Evolutionary conservation across 495 filamentous ascomycete genomes (phyloP), one percentile per base, ranked within the genome.

Genomic region (Lophiostoma macrostomum): DNA sequence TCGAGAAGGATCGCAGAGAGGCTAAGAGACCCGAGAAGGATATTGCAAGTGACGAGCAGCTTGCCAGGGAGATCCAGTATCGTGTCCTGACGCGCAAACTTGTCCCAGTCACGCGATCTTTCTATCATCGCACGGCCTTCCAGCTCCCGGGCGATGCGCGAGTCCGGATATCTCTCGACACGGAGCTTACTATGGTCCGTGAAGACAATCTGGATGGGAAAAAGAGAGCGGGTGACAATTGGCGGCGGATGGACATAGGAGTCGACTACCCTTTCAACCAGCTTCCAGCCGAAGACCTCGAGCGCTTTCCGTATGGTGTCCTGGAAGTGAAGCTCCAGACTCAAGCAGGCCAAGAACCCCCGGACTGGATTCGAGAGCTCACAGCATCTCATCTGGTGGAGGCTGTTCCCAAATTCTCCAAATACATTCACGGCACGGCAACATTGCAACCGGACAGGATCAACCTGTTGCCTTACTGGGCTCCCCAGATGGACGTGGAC

Each of bases 311-410:
- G 0, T 99, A 99, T 61, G 93, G 93, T 22, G 82, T 98, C 20
- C 77, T 99, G 28, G 93, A 99, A 67, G 93, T 99, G 43, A 99
- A 99, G 75, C 77, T 99, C 22, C 94, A 97, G 71, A 99, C 94
- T 1, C 90, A 95, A 69, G 83, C 85, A 27, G 93, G 94, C n/a
- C 91, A 96, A 68, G 90, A 96, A 63, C 93, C 94, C 19, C 93
- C 93, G 0, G 83, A 91, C 63, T 99, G 93, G 93, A 91, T 96
- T 50, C 84, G 88, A 10, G 89, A 96, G 58, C 76, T 99, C 34
- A 93, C 87, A 19, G 78, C 88, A 13, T 93, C 87, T 60, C 93
- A 99, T 69, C 78, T 99, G 20, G 93, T 99, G 12, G 93, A 99
- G 68, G 93, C 94, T 0, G 91, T 97, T 1, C 93, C 93, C 42